These are phyloP conservation scores for Euryodendron excelsum DNA, from an alignment of 148 eudicot species.

Conservation along the genomic window DNA sequence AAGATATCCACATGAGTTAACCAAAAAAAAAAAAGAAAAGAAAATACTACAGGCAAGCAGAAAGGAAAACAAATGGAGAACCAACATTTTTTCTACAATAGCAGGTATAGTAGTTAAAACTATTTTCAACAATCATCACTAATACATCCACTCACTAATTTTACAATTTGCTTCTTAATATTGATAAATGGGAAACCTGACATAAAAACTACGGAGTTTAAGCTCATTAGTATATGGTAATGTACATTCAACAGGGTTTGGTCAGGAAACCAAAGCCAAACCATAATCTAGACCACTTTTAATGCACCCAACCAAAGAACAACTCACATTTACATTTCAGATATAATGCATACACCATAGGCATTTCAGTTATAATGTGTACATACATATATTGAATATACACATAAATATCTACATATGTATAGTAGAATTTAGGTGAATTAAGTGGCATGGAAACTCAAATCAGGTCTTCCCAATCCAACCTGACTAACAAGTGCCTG, in stretches of 20 bases:
- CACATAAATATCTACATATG: too few relatives aligned
- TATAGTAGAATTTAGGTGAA: too few relatives aligned
- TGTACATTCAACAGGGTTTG: not conserved
- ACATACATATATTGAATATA: too few relatives aligned
- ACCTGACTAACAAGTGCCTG: not conserved
- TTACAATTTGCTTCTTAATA: not conserved
- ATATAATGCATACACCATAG: too few relatives aligned
- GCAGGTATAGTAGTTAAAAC: not conserved
- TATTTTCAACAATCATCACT: not conserved
- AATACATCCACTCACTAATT: not conserved
- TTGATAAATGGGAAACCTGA: not conserved
- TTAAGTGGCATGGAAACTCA: not conserved
- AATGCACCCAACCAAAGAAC: too few relatives aligned
- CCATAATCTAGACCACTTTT: too few relatives aligned
- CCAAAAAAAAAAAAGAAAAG: not conserved
- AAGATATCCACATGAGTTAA: constrained; percentile 4
- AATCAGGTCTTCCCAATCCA: not conserved
- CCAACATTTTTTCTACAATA: not conserved
- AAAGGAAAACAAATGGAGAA: not conserved
- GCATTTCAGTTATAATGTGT: too few relatives aligned
- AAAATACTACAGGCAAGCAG: too few relatives aligned
- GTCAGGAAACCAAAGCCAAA: not conserved
- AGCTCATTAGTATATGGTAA: not conserved
- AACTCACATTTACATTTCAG: too few relatives aligned
- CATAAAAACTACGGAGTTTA: not conserved